Evolutionary conservation across 1,139 yeast genomes (phyloP).

Genomic region (Arxiozyma heterogenica): DNA sequence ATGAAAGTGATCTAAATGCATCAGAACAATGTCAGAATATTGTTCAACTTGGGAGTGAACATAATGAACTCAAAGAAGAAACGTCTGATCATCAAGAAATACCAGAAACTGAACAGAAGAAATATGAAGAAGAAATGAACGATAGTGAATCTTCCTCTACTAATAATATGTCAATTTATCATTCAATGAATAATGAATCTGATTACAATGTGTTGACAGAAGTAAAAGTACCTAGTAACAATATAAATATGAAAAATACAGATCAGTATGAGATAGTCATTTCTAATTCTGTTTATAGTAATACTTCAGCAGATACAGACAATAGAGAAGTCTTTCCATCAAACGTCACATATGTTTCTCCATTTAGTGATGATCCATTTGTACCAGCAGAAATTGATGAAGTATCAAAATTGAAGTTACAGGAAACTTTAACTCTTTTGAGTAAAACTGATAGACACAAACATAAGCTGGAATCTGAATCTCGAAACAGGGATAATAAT

Average conservation of each 20-base stretch:
- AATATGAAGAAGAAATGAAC: background rate
- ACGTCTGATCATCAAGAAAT: background rate
- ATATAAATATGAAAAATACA: background rate
- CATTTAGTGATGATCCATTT: conserved; percentile 16
- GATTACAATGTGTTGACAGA: background rate
- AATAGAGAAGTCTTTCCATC: conserved; percentile 7
- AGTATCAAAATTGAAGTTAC: conserved; percentile 7
- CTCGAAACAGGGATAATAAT: background rate
- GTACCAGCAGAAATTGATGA: background rate
- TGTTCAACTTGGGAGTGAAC: background rate
- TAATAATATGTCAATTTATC: background rate
- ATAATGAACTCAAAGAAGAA: background rate
- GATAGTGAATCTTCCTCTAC: background rate
- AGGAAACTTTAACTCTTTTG: conserved; percentile 9
- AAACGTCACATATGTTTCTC: conserved; percentile 13
- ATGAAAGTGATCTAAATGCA: background rate
- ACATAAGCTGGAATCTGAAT: background rate
- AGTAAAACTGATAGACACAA: background rate
- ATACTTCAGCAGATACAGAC: conserved; percentile 11
- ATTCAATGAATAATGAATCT: background rate
- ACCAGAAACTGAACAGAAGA: background rate
- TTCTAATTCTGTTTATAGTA: conserved; percentile 16
- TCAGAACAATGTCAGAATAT: background rate
- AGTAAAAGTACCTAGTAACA: background rate
- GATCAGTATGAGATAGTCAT: conserved; percentile 12